Evolutionary conservation across 1,284 basidiomycete genomes (phyloP).

Genomic region (Ceratobasidium sp.): DNA sequence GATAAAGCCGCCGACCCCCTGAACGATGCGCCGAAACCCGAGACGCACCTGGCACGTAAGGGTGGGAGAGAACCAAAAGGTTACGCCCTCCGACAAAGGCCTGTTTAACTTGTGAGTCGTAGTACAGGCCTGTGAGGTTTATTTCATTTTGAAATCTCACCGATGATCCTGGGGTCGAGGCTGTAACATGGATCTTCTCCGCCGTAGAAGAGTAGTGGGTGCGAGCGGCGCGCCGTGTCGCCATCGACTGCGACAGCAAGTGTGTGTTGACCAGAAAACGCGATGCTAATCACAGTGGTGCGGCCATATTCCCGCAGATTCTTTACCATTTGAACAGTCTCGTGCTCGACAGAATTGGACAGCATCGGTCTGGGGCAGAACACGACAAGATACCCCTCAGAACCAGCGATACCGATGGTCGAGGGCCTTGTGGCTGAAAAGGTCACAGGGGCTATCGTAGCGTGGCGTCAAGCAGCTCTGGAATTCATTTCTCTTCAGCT

Average conservation of each 20-base stretch:
- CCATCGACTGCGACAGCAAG: neutral
- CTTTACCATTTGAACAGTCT: neutral
- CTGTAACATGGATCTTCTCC: too few relatives aligned
- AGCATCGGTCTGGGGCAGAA: constrained; percentile 8
- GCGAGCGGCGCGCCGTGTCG: neutral
- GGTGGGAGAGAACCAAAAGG: too few relatives aligned
- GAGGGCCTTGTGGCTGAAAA: too few relatives aligned
- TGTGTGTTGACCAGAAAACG: neutral
- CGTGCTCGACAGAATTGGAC: neutral
- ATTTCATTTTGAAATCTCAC: too few relatives aligned
- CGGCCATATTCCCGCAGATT: neutral
- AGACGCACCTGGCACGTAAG: too few relatives aligned
- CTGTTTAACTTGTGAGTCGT: too few relatives aligned
- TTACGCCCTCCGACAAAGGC: too few relatives aligned
- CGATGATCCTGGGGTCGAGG: too few relatives aligned
- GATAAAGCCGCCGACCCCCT: too few relatives aligned
- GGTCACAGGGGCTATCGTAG: neutral
- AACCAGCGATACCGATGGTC: neutral
- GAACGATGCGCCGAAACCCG: too few relatives aligned
- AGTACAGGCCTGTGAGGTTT: too few relatives aligned
- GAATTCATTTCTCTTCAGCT: neutral
- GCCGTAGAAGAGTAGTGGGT: neutral
- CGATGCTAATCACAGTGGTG: neutral
- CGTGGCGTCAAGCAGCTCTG: neutral
- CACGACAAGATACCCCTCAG: constrained; percentile 1